Base-by-base conservation (phyloP, 148 eudicot species). In the Fagopyrum esculentum region DNA sequence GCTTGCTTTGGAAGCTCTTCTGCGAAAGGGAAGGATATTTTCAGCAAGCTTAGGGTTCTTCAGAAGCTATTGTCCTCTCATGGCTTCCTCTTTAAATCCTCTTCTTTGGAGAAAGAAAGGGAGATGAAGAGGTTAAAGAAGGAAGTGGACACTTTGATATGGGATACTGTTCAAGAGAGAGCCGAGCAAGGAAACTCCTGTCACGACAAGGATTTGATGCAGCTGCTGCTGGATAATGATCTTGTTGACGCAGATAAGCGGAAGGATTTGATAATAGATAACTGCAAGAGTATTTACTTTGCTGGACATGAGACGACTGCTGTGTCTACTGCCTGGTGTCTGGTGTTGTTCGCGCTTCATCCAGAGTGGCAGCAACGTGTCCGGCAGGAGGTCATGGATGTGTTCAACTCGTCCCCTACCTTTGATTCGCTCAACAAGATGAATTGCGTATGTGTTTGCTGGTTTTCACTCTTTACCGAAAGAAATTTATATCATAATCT, bases 221-320 rank as follows among this genome's bases (percentile, higher is more conserved):
- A 88, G 17, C 73, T 76, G 74, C 74, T 90, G 74, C 83, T 88
- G 9, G 86, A 78, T 60, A 16, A 70, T 29, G 72, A 40, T 70
- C 49, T 40, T 5, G 72, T 16, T 69, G 15, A 6, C 71, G 73
- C 9, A 16, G 43, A 13, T 61, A 22, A 7, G 16, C 10, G 29
- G 26, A 50, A 82, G 76, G 85, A 77, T 74, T 81, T 90, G 69
- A 77, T 90, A 46, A 83, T 90, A 16, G 94, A 90, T 47, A 90
- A 88, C 48, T 88, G 91, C 85, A 90, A 90, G 80, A 90, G 66
- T 61, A 80, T 89, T 63, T 90, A 87, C 69, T 83, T 88, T 72
- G 90, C 90, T 73, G 91, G 90, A 72, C 85, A 88, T 66, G 91
- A 90, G 71, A 84, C 90, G 45, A 86, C 92, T 46, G 85, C 91